Base-by-base conservation (phyloP, 1,284 basidiomycete species). In the Puccinia hordei region DNA sequence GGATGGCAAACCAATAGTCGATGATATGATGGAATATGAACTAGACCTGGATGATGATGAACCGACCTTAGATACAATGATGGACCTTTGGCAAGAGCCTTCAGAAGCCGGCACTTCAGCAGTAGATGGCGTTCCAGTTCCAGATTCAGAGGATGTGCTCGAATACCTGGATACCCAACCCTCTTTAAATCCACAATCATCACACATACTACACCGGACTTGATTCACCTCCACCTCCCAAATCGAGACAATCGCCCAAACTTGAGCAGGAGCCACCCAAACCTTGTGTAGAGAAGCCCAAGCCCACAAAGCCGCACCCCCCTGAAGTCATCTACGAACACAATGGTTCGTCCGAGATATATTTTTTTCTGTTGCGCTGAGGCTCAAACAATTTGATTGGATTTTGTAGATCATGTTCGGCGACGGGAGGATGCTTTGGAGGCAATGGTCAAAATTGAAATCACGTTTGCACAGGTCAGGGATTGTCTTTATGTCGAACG, bases 401-500 rank as follows among this genome's bases (percentile, higher is more conserved):
- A 59, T 72, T 41, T 10, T 38, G 19, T 30, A 80, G 78, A 80
- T 80, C 78, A 73, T n/a, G 78, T 73, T 55, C 69, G 71, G 24
- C 69, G 78, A 44, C 69, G 78, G 51, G 78, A 73, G 35, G 88
- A 88, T 57, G 88, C 88, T 2, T 86, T 89, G 83, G 87, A 88
- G 63, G 86, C 87, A 0, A 83, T 90, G 35, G 86, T 89, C 27
- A 87, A 86, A 81, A 88, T 89, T 68, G 89, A 90, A 83, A 86
- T 89, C 82, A 87, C 87, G 51, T 89, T 89, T 81, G 88, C 89
- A 0, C 86, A 87, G 49, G 83, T 90, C 59, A 83, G 89, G 35
- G 88, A 90, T 83, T 85, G 87, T 51, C 86, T 89, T 27, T 89
- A 89, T 83, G 83, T 88, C 46, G 89, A 90, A 83, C 84, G 88